Percentiles rank a stretch among this genome's conserved stretches.
These are phyloP conservation scores for Starmerella apicola DNA, from an alignment of 805 yeast species.

Conservation along the genomic window DNA sequence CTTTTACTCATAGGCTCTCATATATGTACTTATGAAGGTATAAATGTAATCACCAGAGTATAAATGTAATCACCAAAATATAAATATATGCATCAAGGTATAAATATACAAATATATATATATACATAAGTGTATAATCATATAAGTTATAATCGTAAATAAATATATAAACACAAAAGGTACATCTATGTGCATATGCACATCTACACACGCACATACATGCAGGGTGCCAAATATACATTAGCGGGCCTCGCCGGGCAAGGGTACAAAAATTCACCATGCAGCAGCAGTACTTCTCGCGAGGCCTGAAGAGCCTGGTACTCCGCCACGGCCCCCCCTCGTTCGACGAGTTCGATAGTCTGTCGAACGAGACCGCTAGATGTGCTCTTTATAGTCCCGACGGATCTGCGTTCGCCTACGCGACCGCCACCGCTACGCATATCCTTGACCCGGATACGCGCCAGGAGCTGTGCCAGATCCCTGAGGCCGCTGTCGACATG, in stretches of 20 bases:
- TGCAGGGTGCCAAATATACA: no score
- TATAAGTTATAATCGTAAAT: neutral
- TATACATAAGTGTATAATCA: neutral
- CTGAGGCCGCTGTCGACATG: constrained; percentile 60
- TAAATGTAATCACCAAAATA: neutral
- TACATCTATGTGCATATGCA: no score
- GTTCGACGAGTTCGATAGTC: constrained; percentile 24
- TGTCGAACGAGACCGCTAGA: constrained; percentile 40
- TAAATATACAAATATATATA: no score
- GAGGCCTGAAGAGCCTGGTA: constrained; percentile 21
- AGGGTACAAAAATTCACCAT: neutral
- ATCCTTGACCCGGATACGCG: constrained; percentile 48
- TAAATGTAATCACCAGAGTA: neutral
- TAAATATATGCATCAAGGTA: neutral
- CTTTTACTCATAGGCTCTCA: no score
- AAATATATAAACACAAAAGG: no score
- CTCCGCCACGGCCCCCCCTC: constrained; percentile 22
- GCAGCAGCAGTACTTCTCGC: constrained; percentile 23
- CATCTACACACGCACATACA: no score
- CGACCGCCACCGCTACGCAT: constrained; percentile 49
- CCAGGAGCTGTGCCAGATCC: constrained; percentile 36
- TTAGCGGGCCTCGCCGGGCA: no score
- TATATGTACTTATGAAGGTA: constrained; percentile 33
- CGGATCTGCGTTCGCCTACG: constrained; percentile 59
- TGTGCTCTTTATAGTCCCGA: constrained; percentile 53